Evolutionary conservation across 2,329 filamentous ascomycete genomes (phyloP), one percentile per base, ranked within the genome.

Genomic region (Pseudopithomyces maydicus): DNA sequence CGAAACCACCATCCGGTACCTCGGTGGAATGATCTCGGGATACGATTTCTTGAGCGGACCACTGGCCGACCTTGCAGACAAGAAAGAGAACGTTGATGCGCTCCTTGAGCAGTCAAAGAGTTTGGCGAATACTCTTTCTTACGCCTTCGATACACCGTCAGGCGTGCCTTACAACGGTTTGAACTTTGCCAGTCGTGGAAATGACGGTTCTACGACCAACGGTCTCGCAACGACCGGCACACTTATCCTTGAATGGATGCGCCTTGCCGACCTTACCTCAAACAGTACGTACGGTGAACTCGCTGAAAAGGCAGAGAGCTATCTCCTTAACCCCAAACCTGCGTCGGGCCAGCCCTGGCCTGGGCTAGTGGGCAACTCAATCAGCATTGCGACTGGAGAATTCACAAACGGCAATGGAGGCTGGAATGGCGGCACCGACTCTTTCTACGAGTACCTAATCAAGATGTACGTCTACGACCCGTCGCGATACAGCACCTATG

Each of bases 401-500:
- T 94, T 96, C 64, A 64, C 84, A 14, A 85, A 94, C 69, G 83
- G 83, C 22, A 68, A 64, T 1, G 91, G 92, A 50, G 89, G 90
- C 43, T 96, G 91, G 91, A 84, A 85, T 38, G 91, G 89, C 49
- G 89, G 90, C 6, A 84, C 84, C 29, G 91, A 96, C 74, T 91
- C 87, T 42, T 96, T 89, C 77, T 96, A 96, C 77, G 91, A 96
- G 77, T 96, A 96, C 68, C 84, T 96, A 32, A 88, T 96, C 74
- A 96, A 96, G 80, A 94, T 95, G 90, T 96, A 88, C 67, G 76
- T 94, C 53, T 96, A 96, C 73, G 89, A 94, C 69, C 81, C 85
- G 0, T 65, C 73, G 6, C 82, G 85, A 2, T 96, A 90, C 67
- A 75, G 68, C 1, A 59, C 74, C 2, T 92, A 94, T 77, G 86